Base-by-base conservation (phyloP, 2,329 filamentous ascomycete genomes). In the Phialophora macrospora region DNA sequence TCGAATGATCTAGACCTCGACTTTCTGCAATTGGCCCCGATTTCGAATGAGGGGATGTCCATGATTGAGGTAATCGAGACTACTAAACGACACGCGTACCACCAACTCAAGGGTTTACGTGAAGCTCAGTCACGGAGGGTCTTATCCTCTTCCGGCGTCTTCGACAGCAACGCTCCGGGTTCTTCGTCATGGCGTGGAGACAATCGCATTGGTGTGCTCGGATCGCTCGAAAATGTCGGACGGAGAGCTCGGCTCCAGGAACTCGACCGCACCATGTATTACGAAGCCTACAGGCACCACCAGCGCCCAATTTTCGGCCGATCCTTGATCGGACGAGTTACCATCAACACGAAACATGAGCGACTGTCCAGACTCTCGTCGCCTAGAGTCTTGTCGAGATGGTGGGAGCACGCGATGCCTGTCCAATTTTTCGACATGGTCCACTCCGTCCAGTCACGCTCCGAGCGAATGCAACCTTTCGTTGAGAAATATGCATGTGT, bases 401-500 rank as follows among this genome's bases (percentile, higher is more conserved):
- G 56, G 41, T 70, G 68, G 67, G 62, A 66, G 17, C 34, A 62
- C n/a, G 58, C 60, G 24, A 38, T 57, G 26, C 65, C 69, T 11
- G 51, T 64, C 5, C 75, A 85, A 24, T 80, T 93, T 56, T 82
- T 82, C 44, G 82, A 85, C 3, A 86, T 95, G 79, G 86, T 95
- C n/a, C 87, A 88, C 20, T 92, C 88, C 0, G 77, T 96, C 0
- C 85, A 89, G 48, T 85, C 92, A 72, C 88, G 93, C 26, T 88
- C 93, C 1, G 84, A 87, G 59, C 82, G 83, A 14, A 83, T 96
- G 78, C 89, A 94, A 73, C 87, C 87, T 0, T 88, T 85, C 2
- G 89, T 99, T 60, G 88, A 90, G 69, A 92, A 94, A 75, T 99
- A 97, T 73, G 92, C 91, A 0, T 99, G 94, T 73, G 88, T 97